phyloP scores from a whole-genome alignment of 768 basidiomycete species.

The Boletus reticuloceps region DNA sequence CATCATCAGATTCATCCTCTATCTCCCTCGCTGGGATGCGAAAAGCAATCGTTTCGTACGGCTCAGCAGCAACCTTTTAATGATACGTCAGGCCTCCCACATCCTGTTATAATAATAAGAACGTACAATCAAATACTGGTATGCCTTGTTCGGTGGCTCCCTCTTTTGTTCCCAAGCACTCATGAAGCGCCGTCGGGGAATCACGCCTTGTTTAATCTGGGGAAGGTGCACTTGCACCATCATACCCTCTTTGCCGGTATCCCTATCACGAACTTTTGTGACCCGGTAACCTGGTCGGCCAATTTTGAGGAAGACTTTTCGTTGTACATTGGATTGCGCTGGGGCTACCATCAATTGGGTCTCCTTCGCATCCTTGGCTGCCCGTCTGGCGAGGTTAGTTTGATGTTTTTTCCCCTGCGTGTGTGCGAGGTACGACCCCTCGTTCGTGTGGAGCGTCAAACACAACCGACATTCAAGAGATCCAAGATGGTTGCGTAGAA shows the following conservation, averaged over 20 bases:
- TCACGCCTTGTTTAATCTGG: constrained; percentile 83
- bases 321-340: constrained; percentile 72
- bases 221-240: constrained; percentile 97
- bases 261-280: constrained; percentile 91
- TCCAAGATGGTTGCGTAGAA: constrained; percentile 96
- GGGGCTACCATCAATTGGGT: constrained; percentile 87
- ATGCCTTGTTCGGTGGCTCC: constrained; percentile 93
- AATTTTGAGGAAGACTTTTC: constrained; percentile 97
- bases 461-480: constrained; percentile 98
- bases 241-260: constrained; percentile 92
- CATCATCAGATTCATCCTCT: constrained; percentile 90
- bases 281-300: constrained; percentile 94
- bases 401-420: constrained; percentile 99
- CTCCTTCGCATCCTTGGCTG: constrained; percentile 96
- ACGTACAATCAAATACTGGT: constrained; percentile 95
- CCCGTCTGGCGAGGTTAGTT: constrained; percentile 94
- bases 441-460: constrained; percentile 97
- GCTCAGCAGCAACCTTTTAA: constrained; percentile 92
- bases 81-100: constrained; percentile 28
- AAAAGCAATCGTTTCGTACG: constrained; percentile 99
- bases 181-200: constrained; percentile 91
- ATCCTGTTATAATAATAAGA: not conserved
- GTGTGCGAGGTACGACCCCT: constrained; percentile 97
- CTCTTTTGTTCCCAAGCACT: constrained; percentile 96
- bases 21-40: constrained; percentile 97